Conservation (phyloP, 306 rosid species). For the Cucumis cinereus region DNA sequence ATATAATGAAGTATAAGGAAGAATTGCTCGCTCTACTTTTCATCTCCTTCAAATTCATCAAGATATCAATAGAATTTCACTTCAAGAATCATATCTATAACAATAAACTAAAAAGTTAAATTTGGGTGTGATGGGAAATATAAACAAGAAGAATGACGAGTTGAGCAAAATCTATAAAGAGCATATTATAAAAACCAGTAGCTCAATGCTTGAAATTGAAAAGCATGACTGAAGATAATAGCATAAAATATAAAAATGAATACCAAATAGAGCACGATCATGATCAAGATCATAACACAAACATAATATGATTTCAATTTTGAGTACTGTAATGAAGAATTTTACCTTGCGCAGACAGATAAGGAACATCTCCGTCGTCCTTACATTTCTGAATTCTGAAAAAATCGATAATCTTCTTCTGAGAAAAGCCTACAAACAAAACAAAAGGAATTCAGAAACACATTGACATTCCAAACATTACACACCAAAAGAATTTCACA, state of each 20-base stretch:
- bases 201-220: not conserved
- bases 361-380: conserved; percentile 6
- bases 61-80: not conserved
- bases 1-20: not conserved
- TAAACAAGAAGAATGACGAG: not conserved
- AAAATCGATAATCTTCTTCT: conserved; percentile 59
- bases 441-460: conserved; percentile 3
- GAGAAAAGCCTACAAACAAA: conserved; percentile 41
- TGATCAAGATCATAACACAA: not conserved
- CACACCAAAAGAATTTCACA: not conserved
- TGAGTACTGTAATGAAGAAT: not conserved
- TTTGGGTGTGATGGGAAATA: not conserved
- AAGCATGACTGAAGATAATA: not conserved
- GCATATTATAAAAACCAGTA: not conserved
- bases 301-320: not conserved
- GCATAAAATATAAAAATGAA: not conserved
- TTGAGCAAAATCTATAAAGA: not conserved
- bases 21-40: not conserved
- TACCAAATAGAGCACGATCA: not conserved
- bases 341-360: conserved; percentile 40
- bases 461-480: conserved; percentile 19
- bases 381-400: conserved; percentile 44
- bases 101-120: not conserved
- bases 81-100: not conserved
- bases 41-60: not conserved